Percentiles rank a stretch among this genome's conserved stretches.
Evolutionary conservation across 1,139 yeast genomes (phyloP).

Genomic region (Yamadazyma spencermartinsiae): DNA sequence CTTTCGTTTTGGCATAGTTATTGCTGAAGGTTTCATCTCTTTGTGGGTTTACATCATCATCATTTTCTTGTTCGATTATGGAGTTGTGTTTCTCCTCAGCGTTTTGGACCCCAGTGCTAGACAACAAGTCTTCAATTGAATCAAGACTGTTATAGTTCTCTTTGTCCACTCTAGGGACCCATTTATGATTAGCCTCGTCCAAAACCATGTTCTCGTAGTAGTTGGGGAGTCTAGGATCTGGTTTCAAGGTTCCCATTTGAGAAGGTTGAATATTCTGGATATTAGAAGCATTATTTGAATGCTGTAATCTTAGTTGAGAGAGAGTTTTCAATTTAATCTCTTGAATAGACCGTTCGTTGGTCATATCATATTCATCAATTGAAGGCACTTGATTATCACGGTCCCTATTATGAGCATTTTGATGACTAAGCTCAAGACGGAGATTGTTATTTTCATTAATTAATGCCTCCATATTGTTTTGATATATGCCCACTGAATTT

Average conservation of each 20-base stretch:
- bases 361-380: constrained; percentile 24
- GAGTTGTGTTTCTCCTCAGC: not conserved
- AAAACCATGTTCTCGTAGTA: constrained; percentile 42
- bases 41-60: not conserved
- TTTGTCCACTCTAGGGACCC: constrained; percentile 33
- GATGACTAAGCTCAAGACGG: constrained; percentile 7
- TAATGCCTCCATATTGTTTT: constrained; percentile 14
- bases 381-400: constrained; percentile 17
- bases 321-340: constrained; percentile 37
- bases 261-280: constrained; percentile 1
- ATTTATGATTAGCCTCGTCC: constrained; percentile 36
- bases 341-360: constrained; percentile 22
- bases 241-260: constrained; percentile 31
- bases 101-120: not conserved
- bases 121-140: constrained; percentile 42
- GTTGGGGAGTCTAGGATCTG: constrained; percentile 35
- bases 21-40: constrained; percentile 15
- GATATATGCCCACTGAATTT: constrained; percentile 9
- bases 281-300: constrained; percentile 4
- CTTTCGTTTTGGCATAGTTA: constrained; percentile 17
- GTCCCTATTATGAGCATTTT: not conserved
- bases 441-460: constrained; percentile 15
- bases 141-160: constrained; percentile 39
- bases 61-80: constrained; percentile 11
- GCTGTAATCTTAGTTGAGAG: constrained; percentile 34